Base-by-base conservation (phyloP, 1,139 yeast genomes). In the Scheffersomyces illinoinensis region DNA sequence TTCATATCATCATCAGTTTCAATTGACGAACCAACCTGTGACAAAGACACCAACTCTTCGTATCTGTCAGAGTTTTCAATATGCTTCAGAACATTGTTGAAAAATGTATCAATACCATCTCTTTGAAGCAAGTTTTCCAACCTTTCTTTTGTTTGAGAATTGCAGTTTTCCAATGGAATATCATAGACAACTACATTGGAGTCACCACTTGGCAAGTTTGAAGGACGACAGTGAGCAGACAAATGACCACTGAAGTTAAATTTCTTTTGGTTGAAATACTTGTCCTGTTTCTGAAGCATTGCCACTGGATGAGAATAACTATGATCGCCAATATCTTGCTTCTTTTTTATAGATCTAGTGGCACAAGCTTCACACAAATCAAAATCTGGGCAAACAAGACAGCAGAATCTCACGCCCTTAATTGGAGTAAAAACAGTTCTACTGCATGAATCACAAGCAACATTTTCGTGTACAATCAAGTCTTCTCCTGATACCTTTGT, bases 331-430 rank as follows among this genome's bases (percentile, higher is more conserved):
- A 66, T 56, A 50, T 61, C 57, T 14, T 59, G 56, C 26, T 66
- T 62, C 43, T 53, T 53, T 8, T 55, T 39, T 18, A 53, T 55
- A 20, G 47, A 51, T 46, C 67, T 66, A 0, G 62, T 57, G 62
- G 83, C 86, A 68, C 91, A 87, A 1, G 64, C 55, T 47, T 78
- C 75, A 66, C 92, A 88, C 59, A 87, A 73, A 65, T 87, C 90
- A 69, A 76, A 87, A 64, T 87, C 82, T 3, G 66, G 61, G 66
- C 92, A 88, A 46, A 81, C 80, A 56, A 81, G 63, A 67, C 92
- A 88, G 58, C 80, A 78, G 71, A 76, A 87, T 62, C 91, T 78
- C 17, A 68, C 64, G 0, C 91, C 91, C 26, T 55, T 65, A 54
- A 87, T 75, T 8, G 75, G 75, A 48, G 70, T 69, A 56, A 72